These are phyloP conservation scores for Saccharata proteae DNA, from an alignment of 2,329 filamentous ascomycete genomes.

Conservation along the genomic window DNA sequence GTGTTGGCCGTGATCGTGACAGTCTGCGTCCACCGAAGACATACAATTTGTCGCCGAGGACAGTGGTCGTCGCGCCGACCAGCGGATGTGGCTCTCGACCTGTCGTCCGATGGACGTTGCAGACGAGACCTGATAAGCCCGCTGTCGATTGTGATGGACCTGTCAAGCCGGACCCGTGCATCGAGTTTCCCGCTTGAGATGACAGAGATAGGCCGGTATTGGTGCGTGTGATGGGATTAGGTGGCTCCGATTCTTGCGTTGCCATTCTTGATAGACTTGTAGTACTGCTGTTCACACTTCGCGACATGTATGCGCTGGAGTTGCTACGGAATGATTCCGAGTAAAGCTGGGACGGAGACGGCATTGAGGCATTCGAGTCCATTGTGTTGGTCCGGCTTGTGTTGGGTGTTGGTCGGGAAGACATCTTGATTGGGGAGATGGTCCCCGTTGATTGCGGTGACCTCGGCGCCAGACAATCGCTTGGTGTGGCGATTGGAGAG, in stretches of 20 bases:
- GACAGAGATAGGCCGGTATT: conserved; percentile 40
- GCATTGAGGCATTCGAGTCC: conserved; percentile 33
- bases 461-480: conserved; percentile 13
- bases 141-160: conserved; percentile 36
- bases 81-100: conserved; percentile 82
- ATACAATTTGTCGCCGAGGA: conserved; percentile 89
- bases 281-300: conserved; percentile 33
- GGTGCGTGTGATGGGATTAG: conserved; percentile 24
- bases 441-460: conserved; percentile 13
- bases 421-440: conserved; percentile 27
- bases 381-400: conserved; percentile 34
- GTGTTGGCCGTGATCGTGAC: conserved; percentile 67
- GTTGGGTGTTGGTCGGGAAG: conserved; percentile 26
- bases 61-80: conserved; percentile 89
- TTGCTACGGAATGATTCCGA: conserved; percentile 20
- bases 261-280: conserved; percentile 29
- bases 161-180: conserved; percentile 22
- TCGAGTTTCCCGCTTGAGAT: conserved; percentile 2
- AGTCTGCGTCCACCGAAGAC: conserved; percentile 88
- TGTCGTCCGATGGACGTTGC: conserved; percentile 68
- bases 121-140: conserved; percentile 54
- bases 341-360: conserved; percentile 31
- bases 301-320: conserved; percentile 22
- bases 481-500: conserved; percentile 18
- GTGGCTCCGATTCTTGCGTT: conserved; percentile 29